Conservation (phyloP, 75 land plant genomes). For the Pinus taeda region DNA sequence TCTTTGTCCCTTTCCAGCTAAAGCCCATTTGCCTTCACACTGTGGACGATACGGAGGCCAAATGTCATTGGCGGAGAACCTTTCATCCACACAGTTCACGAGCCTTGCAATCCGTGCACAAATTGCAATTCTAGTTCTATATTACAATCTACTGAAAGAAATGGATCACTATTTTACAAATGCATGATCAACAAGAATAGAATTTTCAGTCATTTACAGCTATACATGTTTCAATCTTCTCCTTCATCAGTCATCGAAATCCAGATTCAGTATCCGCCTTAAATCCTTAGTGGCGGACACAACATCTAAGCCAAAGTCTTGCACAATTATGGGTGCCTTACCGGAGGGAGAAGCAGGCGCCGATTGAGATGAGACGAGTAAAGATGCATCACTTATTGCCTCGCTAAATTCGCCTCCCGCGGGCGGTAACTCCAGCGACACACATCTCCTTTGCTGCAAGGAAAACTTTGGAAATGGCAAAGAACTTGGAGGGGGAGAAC, state of each 20-base stretch:
- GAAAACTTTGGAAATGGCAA: conserved; percentile 81
- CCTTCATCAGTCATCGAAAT: conserved; percentile 10
- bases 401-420: conserved; percentile 6
- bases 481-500: conserved; percentile 88
- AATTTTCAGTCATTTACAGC: not conserved
- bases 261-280: conserved; percentile 68
- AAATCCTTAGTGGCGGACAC: conserved; percentile 36
- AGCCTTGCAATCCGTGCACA: not conserved
- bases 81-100: not conserved
- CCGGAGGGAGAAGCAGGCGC: conserved; percentile 61
- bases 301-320: conserved; percentile 13
- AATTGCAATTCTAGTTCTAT: conserved; percentile 1
- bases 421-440: conserved; percentile 38
- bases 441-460: conserved; percentile 34
- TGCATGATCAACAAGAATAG: not conserved
- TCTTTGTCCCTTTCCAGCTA: not conserved
- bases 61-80: not conserved
- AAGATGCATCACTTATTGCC: not conserved
- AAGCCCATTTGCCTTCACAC: not conserved
- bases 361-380: conserved; percentile 31
- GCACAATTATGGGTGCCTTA: not conserved
- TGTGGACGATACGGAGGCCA: not conserved
- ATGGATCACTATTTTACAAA: not conserved
- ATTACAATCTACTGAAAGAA: not conserved
- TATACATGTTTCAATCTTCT: not conserved